Evolutionary conservation across 1,284 basidiomycete genomes (phyloP), one percentile per base, ranked within the genome.

Genomic region (Crucibulum cyathiforme): DNA sequence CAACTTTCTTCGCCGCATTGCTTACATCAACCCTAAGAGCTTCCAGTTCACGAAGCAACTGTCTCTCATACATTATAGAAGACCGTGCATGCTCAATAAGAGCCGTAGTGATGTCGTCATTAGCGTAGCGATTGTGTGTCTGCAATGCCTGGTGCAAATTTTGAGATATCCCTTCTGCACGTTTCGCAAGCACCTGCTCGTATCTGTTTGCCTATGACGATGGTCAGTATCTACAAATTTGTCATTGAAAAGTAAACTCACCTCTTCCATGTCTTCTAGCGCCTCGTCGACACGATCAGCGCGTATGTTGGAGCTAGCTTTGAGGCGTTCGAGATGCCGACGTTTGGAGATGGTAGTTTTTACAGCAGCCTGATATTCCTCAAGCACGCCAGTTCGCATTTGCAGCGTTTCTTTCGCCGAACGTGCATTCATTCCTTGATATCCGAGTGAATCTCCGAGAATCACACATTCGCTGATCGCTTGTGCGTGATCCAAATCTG

Each of bases 361-460:
- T 24, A 94, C 93, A 2, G 95, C 94, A 6, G 87, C 83, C 64
- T 97, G 95, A 60, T 96, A 94, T 73, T 98, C 96, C 69, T 98
- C 96, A 59, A 98, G 78, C 8, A 97, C 92, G 15, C 88, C 85
- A 0, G 94, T 93, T 8, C 96, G 88, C 79, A 95, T 93, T 58
- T 87, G 83, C 10, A 98, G 77, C 0, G 96, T 95, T 71, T 98
- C 95, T 77, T 96, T 97, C 2, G 95, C 96, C 10, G 95, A 93
- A 49, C 91, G 86, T n/a, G 96, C 94, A 68, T 98, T 98, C 77
- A 95, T 83, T 15, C 94, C 92, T 77, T 98, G 95, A 74, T 98
- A 98, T 1, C 94, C 94, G 55, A 98, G 80, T 0, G 94, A 91
- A 73, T 98, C 96, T 24, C 94, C 94, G 31, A 98, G 77, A 43